Percentiles rank a stretch among this genome's conserved stretches.
These are phyloP conservation scores for Populus alba DNA, from an alignment of 345 rosid genomes.

Conservation along the genomic window DNA sequence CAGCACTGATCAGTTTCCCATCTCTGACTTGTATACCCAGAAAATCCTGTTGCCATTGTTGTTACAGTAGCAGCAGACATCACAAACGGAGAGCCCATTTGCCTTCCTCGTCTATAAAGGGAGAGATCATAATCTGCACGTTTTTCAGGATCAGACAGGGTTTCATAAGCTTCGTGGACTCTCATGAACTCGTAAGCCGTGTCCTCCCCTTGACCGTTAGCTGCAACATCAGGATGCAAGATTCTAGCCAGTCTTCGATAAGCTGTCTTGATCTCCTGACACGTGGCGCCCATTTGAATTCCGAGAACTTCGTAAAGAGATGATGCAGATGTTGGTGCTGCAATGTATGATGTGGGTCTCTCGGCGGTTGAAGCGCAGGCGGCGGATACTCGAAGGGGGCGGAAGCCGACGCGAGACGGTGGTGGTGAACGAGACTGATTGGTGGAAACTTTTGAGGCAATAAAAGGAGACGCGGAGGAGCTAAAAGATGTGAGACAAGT, in stretches of 20 bases:
- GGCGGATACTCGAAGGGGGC: constrained; percentile 38
- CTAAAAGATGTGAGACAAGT: constrained; percentile 20
- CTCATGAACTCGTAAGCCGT: constrained; percentile 46
- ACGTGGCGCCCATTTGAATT: constrained; percentile 48
- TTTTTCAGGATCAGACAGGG: constrained; percentile 62
- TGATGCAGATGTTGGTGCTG: constrained; percentile 24
- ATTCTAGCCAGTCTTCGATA: constrained; percentile 58
- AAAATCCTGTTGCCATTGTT: not conserved
- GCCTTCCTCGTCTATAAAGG: constrained; percentile 30
- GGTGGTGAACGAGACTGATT: not conserved
- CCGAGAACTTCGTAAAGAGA: constrained; percentile 60
- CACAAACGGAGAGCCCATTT: constrained; percentile 21
- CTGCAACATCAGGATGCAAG: constrained; percentile 62
- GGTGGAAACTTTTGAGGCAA: constrained; percentile 5
- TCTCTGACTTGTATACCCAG: constrained; percentile 31
- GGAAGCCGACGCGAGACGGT: constrained; percentile 29
- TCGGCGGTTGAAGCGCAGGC: constrained; percentile 41
- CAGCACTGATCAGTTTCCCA: constrained; percentile 86
- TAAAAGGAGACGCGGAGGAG: constrained; percentile 17
- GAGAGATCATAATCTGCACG: constrained; percentile 54
- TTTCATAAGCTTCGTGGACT: constrained; percentile 60
- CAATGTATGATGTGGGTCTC: constrained; percentile 20
- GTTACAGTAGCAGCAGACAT: constrained; percentile 13
- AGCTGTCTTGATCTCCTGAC: constrained; percentile 62
- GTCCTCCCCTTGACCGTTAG: constrained; percentile 14